Evolutionary conservation across 2,329 filamentous ascomycete genomes (phyloP).

Genomic region (Trichoderma cornu-damae): DNA sequence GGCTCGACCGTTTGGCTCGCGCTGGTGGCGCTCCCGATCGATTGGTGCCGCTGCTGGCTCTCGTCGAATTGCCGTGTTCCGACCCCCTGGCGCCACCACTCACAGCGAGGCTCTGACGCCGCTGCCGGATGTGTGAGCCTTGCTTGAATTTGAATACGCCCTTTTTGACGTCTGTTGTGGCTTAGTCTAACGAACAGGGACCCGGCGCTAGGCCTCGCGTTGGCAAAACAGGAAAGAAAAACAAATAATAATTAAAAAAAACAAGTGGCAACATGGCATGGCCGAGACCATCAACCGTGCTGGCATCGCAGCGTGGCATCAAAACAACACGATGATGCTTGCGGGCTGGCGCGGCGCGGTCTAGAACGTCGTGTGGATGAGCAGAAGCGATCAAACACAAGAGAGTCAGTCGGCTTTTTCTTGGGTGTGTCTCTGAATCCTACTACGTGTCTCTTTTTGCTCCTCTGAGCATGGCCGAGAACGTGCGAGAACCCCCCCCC

Average conservation of each 20-base stretch:
- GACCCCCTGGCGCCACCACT: slow-evolving; percentile 13
- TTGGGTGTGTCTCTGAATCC: background rate
- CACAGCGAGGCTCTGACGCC: slow-evolving; percentile 14
- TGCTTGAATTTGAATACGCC: background rate
- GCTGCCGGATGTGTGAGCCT: background rate
- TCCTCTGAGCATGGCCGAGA: slow-evolving; percentile 13
- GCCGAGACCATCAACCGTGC: background rate
- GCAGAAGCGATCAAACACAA: background rate
- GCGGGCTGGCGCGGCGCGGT: background rate
- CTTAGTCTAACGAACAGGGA: background rate
- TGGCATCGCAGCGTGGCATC: background rate
- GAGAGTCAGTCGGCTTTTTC: background rate
- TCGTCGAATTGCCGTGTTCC: slow-evolving; percentile 17
- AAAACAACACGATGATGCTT: slow-evolving; percentile 8
- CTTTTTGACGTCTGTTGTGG: background rate
- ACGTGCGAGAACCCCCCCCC: slow-evolving; percentile 4
- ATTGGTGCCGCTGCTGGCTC: slow-evolving; percentile 8
- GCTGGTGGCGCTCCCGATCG: slow-evolving; percentile 8
- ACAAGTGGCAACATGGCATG: background rate
- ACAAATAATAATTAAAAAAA: background rate
- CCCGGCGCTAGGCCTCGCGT: background rate
- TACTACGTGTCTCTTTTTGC: slow-evolving; percentile 4
- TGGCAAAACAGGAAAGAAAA: slow-evolving; percentile 7
- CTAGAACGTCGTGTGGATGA: background rate
- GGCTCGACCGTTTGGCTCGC: background rate